A percentile compares a stretch with the other conserved stretches of the same genome.
Conservation (phyloP, 495 filamentous ascomycete species). For the Bacidia gigantensis region DNA sequence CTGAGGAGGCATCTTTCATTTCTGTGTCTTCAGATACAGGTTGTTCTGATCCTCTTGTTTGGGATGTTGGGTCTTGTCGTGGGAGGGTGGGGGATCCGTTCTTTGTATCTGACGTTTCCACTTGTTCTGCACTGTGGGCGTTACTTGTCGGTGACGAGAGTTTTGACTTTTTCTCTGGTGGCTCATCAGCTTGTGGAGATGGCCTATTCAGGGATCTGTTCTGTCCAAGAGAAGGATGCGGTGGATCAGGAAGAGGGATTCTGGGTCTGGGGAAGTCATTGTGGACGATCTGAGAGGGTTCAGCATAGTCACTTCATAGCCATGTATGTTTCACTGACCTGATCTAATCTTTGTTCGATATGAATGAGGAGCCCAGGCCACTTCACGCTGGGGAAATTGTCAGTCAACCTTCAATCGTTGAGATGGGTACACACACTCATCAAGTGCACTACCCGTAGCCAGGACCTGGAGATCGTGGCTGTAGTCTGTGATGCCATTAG, state of each 20-base stretch:
- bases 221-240: conserved; percentile 16
- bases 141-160: too few species aligned
- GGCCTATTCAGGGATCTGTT: conserved; percentile 2
- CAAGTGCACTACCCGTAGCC: not conserved
- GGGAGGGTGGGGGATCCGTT: not conserved
- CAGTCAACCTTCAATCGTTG: conserved; percentile 11
- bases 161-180: conserved; percentile 6
- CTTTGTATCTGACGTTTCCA: not conserved
- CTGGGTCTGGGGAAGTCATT: conserved; percentile 39
- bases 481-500: too few species aligned
- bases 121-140: not conserved
- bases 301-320: not conserved
- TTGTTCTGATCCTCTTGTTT: too few species aligned
- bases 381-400: conserved; percentile 32
- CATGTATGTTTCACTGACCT: conserved; percentile 24
- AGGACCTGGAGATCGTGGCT: too few species aligned
- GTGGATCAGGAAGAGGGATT: conserved; percentile 22
- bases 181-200: not conserved
- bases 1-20: conserved; percentile 2
- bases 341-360: conserved; percentile 38
- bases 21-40: not conserved
- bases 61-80: not conserved
- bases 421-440: not conserved
- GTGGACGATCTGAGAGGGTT: conserved; percentile 32
- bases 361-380: conserved; percentile 40